Evolutionary conservation across 148 eudicot species (phyloP).

Genomic region (Selenicereus undatus): DNA sequence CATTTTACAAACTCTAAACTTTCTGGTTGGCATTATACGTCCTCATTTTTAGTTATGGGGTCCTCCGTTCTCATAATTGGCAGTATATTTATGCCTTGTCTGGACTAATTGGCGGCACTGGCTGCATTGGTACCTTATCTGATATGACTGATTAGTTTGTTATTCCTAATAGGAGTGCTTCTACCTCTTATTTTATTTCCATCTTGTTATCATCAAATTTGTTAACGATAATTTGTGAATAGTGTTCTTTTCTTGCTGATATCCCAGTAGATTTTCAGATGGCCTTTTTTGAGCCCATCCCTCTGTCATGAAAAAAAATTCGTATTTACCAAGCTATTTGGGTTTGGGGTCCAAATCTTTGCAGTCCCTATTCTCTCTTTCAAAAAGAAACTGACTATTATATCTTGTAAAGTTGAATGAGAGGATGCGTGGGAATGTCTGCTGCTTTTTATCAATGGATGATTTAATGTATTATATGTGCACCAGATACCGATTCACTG

Average conservation of each 20-base stretch:
- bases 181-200: not conserved
- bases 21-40: not conserved
- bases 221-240: not conserved
- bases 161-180: not conserved
- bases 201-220: not conserved
- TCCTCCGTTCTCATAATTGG: not conserved
- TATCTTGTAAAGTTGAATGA: not conserved
- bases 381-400: not conserved
- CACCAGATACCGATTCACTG: slow-evolving; percentile 6
- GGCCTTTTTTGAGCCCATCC: not conserved
- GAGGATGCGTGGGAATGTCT: not conserved
- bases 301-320: not conserved
- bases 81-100: not conserved
- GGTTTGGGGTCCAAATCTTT: not conserved
- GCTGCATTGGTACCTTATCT: not conserved
- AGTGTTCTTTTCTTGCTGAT: not conserved
- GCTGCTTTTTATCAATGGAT: too few species aligned
- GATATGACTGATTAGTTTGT: not conserved
- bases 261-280: not conserved
- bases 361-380: not conserved
- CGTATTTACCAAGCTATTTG: not conserved
- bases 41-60: not conserved
- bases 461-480: not conserved
- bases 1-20: not conserved
- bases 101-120: not conserved